These are phyloP conservation scores for Limtongia smithiae DNA, from an alignment of 805 yeast genomes.

Conservation along the genomic window DNA sequence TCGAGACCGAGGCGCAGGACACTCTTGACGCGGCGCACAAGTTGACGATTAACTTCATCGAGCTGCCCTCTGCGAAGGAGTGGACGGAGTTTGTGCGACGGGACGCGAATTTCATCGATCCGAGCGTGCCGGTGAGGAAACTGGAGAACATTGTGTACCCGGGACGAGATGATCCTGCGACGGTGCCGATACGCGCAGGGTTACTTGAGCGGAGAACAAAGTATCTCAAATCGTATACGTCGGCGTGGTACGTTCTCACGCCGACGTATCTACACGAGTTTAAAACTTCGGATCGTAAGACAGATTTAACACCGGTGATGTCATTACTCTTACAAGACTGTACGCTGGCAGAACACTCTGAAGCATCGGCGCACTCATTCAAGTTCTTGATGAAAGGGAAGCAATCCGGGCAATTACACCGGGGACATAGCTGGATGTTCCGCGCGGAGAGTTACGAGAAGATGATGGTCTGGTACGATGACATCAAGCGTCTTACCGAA, in stretches of 20 bases:
- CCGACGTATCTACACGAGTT: conserved; percentile 87
- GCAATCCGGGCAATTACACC: conserved; percentile 66
- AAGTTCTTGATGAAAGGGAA: conserved; percentile 80
- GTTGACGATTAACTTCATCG: conserved; percentile 64
- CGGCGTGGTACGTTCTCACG: conserved; percentile 88
- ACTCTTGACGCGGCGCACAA: conserved; percentile 65
- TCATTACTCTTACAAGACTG: conserved; percentile 77
- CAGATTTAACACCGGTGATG: conserved; percentile 78
- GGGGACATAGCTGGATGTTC: conserved; percentile 93
- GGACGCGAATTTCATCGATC: conserved; percentile 68
- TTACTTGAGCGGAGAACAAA: conserved; percentile 85
- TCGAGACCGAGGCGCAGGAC: conserved; percentile 50
- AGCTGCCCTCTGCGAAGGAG: conserved; percentile 76
- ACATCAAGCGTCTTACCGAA: conserved; percentile 47
- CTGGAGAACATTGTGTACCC: conserved; percentile 61
- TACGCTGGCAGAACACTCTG: conserved; percentile 62
- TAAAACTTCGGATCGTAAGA: conserved; percentile 74
- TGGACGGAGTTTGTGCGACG: conserved; percentile 81
- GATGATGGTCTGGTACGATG: conserved; percentile 83
- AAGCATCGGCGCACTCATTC: conserved; percentile 31
- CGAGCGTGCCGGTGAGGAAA: conserved; percentile 57
- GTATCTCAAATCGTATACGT: conserved; percentile 83
- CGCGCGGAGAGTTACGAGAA: conserved; percentile 76
- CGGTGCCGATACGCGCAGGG: conserved; percentile 70
- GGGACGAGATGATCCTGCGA: conserved; percentile 64